Evolutionary conservation across 768 basidiomycete species (phyloP), one percentile per base, ranked within the genome.

Genomic region (Clitopilus hobsonii): DNA sequence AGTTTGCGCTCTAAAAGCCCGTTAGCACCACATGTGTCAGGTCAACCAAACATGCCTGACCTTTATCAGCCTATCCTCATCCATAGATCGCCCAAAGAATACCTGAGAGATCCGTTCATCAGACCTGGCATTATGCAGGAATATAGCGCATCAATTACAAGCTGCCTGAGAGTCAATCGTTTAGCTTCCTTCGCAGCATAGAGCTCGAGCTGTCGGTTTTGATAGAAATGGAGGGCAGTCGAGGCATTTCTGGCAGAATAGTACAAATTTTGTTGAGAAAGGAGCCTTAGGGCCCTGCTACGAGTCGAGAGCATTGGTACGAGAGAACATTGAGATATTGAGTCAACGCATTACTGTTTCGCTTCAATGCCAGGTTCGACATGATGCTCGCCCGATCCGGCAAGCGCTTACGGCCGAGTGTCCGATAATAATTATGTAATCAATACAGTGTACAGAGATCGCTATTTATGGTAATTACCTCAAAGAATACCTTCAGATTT

Each of bases 81-180:
- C 85, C 82, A 93, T 91, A 45, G 82, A 82, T 28, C 89, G 84
- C n/a, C 91, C 91, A 63, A 85, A 93, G 68, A 89, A 94, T 14
- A 91, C 84, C 91, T 94, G 36, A 56, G 26, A 38, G 11, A 24
- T 22, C n/a, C 20, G 24, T 18, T 22, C 14, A 13, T 38, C 47
- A 38, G 41, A 10, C 4, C 10, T 10, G 22, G 18, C 4, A 45
- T 20, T 10, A 45, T 45, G 41, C n/a, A 16, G 18, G n/a, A 18
- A 18, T 4, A 45, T 20, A 2, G n/a, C 22, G 22, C 6, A 45
- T 23, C 14, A 61, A 74, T 54, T 72, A 93, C 91, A 61, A 94
- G 80, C 64, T 94, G 91, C 58, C 91, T 76, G 30, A 94, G 73
- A 8, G 88, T 88, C 61, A 94, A 71, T 55, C 84, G 74, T 56